Base-by-base conservation (phyloP, 1,284 basidiomycete species). In the Rhodotorula mucilaginosa region DNA sequence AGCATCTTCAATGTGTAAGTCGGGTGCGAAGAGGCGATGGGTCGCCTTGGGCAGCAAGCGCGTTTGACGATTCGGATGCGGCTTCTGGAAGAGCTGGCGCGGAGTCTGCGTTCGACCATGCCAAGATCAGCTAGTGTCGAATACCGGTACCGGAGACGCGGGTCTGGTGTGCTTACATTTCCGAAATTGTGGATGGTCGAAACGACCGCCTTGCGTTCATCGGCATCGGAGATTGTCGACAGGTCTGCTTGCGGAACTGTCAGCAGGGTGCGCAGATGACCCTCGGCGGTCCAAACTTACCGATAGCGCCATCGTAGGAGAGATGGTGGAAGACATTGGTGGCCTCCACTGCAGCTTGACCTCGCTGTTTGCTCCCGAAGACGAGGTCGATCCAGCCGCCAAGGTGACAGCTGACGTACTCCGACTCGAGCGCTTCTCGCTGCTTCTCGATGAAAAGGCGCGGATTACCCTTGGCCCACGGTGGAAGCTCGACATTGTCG, bases 131-230 rank as follows among this genome's bases (percentile, higher is more conserved):
- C 10, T 13, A 10, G 12, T 2, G 39, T 44, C 1, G 39, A 44
- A 8, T 8, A 44, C 12, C 39, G 2, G 34, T 5, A 34, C 8
- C 34, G 34, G 5, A 10, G 10, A 44, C 12, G 39, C 10, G 1
- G 8, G 39, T 1, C 12, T 13, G 10, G 10, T 44, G 39, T 13
- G 39, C 39, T 44, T 44, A 12, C 39, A 44, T 44, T 92, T 23
- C 93, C 93, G 78, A 92, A 96, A 76, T 96, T 97, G 81, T 97
- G 94, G 60, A 98, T 97, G 74, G 95, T 96, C 6, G 93, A 92
- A 13, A 95, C 91, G 2, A 92, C 92, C 0, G 94, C 93, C 77
- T 94, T 92, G 54, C 91, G 87, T 82, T 98, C 92, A 31, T 91
- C 83, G 60, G 92, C 88, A 78, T 96, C 90, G 18, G 88, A 87